Base-by-base conservation (phyloP, 768 basidiomycete species). In the Lentinus brumalis region DNA sequence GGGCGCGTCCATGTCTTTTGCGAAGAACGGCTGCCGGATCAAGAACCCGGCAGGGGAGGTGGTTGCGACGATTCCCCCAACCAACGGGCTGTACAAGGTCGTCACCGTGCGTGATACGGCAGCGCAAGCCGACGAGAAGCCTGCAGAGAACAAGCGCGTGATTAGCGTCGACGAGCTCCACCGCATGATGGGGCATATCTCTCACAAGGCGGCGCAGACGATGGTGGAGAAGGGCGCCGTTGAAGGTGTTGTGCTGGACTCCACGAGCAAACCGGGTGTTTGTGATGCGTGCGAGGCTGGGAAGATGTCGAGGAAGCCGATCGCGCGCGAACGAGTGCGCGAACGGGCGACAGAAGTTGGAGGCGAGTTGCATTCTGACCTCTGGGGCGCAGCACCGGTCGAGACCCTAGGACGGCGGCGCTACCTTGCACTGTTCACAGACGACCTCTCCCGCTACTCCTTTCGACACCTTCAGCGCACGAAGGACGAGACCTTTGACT, bases 321-420 rank as follows among this genome's bases (percentile, higher is more conserved):
- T 71, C 8, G 62, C 71, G 15, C 67, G 70, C 18, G 51, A 62
- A 1, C 61, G 55, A 1, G 47, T 69, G n/a, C 71, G 72, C 1
- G 66, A 74, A 6, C 65, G 66, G 2, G 70, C 75, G 0, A 64
- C 53, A 1, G 64, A 60, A 1, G 72, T 81, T 57, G 74, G 78
- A 7, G 73, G 74, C 1, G 71, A 77, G 38, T 57, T 81, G 5
- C 76, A 81, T 57, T 64, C 71, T 4, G 78, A 84, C 56, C 30
- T 83, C 1, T 83, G 81, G 80, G 82, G 80, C 12, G 81, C 80
- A 5, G 70, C 78, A 0, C 72, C 72, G 0, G 65, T 77, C 0
- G 50, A 59, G 9, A 76, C 68, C 1, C 52, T 67, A 5, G 67
- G 69, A 1, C 60, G 66, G 3, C 42, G 61, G 0, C 38, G 40